A percentile compares a stretch with the other conserved stretches of the same genome.
Evolutionary conservation across 2,329 filamentous ascomycete species (phyloP).

Genomic region (Monosporascus sp.): DNA sequence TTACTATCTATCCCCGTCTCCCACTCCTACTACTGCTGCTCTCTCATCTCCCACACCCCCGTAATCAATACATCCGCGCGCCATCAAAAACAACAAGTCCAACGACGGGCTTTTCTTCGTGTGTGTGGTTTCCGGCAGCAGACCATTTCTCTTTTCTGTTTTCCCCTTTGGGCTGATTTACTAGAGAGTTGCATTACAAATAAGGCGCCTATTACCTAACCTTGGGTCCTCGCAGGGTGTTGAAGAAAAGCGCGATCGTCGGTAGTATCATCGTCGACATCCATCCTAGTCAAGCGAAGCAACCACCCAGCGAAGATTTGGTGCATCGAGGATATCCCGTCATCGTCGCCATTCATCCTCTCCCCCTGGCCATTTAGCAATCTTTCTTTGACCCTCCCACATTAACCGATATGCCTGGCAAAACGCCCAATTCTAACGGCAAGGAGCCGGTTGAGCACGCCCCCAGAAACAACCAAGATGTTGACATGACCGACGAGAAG

Average conservation of each 20-base stretch:
- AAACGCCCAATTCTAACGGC: constrained; percentile 68
- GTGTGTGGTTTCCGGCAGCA: not conserved
- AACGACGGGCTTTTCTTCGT: not conserved
- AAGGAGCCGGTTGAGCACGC: constrained; percentile 66
- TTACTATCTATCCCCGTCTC: constrained; percentile 7
- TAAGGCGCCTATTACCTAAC: not conserved
- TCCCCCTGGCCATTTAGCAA: constrained; percentile 7
- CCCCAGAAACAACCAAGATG: constrained; percentile 60
- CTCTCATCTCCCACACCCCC: not conserved
- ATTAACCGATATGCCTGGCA: constrained; percentile 58
- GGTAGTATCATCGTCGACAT: not conserved
- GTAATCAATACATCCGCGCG: not conserved
- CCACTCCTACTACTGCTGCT: not conserved
- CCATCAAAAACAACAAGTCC: not conserved
- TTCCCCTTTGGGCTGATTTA: not conserved
- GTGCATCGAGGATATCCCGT: not conserved
- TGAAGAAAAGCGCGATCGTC: not conserved
- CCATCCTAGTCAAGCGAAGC: not conserved
- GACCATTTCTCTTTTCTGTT: not conserved
- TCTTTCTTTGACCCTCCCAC: constrained; percentile 5
- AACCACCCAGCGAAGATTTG: not conserved
- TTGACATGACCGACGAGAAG: constrained; percentile 66
- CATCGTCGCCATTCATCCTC: constrained; percentile 5
- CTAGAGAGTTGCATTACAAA: not conserved
- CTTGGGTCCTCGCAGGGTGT: not conserved